Evolutionary conservation across 2,329 filamentous ascomycete species (phyloP), one percentile per base, ranked within the genome.

Genomic region (Botryotinia convoluta): DNA sequence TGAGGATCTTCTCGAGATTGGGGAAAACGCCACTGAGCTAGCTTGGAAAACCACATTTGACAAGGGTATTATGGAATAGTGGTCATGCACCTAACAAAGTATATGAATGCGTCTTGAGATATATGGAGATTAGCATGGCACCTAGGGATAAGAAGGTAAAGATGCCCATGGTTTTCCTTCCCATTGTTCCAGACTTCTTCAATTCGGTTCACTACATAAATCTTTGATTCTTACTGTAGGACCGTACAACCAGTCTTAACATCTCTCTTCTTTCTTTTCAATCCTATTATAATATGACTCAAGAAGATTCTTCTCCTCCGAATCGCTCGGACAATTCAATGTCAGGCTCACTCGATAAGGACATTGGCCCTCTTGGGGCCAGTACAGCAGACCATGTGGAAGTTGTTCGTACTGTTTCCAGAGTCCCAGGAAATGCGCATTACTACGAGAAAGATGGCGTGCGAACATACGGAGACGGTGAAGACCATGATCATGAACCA

Each of bases 401-500:
- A 44, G 51, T 45, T 32, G 35, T 68, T n/a, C 61, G 48, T 5
- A 69, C 71, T 14, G 35, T 45, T 48, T 72, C 71, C 26, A 73
- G 71, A 54, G 75, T 79, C 22, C 78, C 79, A 26, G 77, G 73
- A 44, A 78, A 79, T 68, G 10, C 68, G 29, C 45, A 74, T 45
- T 77, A 76, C 51, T 73, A 76, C 29, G 75, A 77, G 67, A 77
- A 74, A 39, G 73, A 75, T 74, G 84, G 83, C 42, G 74, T 85
- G 4, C 81, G 83, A 37, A 85, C 83, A 4, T 83, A 85, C 73
- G 85, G 83, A 45, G 84, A 87, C 76, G 84, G 83, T 69, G 83
- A 83, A 71, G 83, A 84, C 73, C 84, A 85, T 79, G 84, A 85
- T 69, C 82, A 83, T 75, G 84, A 86, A 75, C 82, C 83, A 69